phyloP scores from a whole-genome alignment of 768 basidiomycete genomes.

The Cyclocybe aegerita region DNA sequence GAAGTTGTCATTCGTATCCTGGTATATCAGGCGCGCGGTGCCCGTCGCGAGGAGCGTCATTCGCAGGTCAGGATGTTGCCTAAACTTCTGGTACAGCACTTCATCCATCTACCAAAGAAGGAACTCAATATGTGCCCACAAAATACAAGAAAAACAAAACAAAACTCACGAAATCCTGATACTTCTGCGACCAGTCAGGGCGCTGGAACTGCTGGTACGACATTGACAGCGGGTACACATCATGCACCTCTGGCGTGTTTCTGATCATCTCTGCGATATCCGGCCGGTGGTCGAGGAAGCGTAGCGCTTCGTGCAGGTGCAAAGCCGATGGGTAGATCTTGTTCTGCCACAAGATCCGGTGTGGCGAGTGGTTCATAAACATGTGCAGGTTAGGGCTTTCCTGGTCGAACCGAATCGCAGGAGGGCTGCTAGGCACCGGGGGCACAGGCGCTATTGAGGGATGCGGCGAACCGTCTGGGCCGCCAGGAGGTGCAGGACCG shows the following conservation, averaged over 20 bases:
- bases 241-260: constrained; percentile 26
- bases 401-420: constrained; percentile 44
- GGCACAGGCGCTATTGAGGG: constrained; percentile 16
- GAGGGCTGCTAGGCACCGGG: constrained; percentile 18
- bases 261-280: constrained; percentile 61
- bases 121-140: not conserved
- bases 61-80: constrained; percentile 64
- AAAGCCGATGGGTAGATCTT: constrained; percentile 64
- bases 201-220: constrained; percentile 34
- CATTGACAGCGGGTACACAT: constrained; percentile 35
- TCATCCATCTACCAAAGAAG: constrained; percentile 57
- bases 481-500: not conserved
- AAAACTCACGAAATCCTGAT: constrained; percentile 47
- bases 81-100: constrained; percentile 66
- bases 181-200: constrained; percentile 57
- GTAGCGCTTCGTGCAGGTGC: constrained; percentile 77
- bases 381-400: constrained; percentile 32
- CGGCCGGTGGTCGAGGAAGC: constrained; percentile 53
- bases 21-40: constrained; percentile 48
- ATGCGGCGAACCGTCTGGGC: constrained; percentile 1
- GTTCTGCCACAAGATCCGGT: constrained; percentile 56
- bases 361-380: constrained; percentile 68
- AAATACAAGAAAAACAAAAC: not conserved
- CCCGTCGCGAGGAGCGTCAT: constrained; percentile 54
- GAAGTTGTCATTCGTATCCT: constrained; percentile 54